Conservation (phyloP, 75 land plant species). For the Pinus taeda region DNA sequence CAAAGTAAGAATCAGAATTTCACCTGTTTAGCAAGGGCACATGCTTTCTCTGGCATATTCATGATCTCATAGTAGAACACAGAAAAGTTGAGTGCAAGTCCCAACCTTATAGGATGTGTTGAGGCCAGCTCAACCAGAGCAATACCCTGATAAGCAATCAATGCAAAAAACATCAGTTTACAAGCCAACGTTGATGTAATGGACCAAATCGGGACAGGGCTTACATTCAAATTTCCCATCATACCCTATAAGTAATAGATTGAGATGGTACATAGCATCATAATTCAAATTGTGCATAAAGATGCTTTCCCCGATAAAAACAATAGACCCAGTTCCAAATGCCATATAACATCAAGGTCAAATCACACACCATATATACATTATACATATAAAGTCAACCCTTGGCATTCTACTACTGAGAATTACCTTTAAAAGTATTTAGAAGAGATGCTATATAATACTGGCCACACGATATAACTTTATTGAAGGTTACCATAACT, state of each 20-base stretch:
- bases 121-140: constrained; percentile 42
- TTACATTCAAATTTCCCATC: too few relatives aligned
- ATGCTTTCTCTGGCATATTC: constrained; percentile 50
- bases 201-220: background rate
- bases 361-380: background rate
- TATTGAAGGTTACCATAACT: background rate
- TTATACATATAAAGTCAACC: too few relatives aligned
- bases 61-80: constrained; percentile 58
- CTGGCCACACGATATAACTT: background rate
- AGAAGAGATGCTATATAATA: background rate
- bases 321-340: background rate
- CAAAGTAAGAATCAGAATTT: background rate
- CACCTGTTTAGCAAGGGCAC: constrained; percentile 56
- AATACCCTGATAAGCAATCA: constrained; percentile 29
- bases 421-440: background rate
- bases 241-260: too few relatives aligned
- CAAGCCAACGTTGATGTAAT: background rate
- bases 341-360: background rate
- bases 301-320: too few relatives aligned
- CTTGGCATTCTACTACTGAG: background rate
- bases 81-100: constrained; percentile 68
- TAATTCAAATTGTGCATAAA: too few relatives aligned
- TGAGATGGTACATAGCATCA: too few relatives aligned
- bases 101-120: constrained; percentile 51
- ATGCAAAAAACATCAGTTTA: background rate